phyloP scores from a whole-genome alignment of 2,329 filamentous ascomycete species.

The Cercospora sesami region DNA sequence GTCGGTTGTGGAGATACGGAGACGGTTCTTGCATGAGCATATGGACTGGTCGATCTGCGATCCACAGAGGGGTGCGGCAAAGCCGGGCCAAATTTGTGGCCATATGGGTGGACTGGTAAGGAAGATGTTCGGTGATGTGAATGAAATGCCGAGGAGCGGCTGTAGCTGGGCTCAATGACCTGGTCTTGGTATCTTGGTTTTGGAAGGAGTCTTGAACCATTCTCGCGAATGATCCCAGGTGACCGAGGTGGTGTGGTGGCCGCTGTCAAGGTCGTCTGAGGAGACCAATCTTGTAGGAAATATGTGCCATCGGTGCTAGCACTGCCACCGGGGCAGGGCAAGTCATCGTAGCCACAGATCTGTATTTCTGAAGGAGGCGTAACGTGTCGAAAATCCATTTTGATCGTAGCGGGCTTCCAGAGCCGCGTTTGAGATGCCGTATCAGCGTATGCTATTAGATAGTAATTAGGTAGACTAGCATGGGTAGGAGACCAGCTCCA shows the following conservation, averaged over 20 bases:
- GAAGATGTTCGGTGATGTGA: constrained; percentile 35
- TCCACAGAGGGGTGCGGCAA: constrained; percentile 23
- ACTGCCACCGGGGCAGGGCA: constrained; percentile 37
- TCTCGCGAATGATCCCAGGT: constrained; percentile 33
- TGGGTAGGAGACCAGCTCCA: constrained; percentile 48
- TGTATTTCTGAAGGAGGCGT: constrained; percentile 46
- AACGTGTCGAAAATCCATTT: constrained; percentile 49
- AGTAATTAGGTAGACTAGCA: constrained; percentile 24
- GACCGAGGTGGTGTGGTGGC: constrained; percentile 37
- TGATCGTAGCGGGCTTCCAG: constrained; percentile 29
- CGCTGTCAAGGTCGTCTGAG: constrained; percentile 35
- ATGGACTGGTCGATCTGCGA: constrained; percentile 34
- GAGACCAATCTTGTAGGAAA: constrained; percentile 36
- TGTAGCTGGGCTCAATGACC: constrained; percentile 26
- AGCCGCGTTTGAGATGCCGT: constrained; percentile 18
- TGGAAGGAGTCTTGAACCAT: constrained; percentile 34
- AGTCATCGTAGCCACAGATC: constrained; percentile 29
- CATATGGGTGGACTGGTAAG: constrained; percentile 32
- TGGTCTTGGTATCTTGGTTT: constrained; percentile 36
- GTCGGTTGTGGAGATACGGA: constrained; percentile 25
- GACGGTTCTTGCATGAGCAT: constrained; percentile 17
- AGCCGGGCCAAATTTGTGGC: constrained; percentile 33
- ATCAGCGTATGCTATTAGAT: constrained; percentile 29
- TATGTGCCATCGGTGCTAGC: constrained; percentile 35
- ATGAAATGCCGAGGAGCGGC: constrained; percentile 15